Evolutionary conservation across 2,329 filamentous ascomycete genomes (phyloP), one percentile per base, ranked within the genome.

Genomic region (Clonostachys rosea): DNA sequence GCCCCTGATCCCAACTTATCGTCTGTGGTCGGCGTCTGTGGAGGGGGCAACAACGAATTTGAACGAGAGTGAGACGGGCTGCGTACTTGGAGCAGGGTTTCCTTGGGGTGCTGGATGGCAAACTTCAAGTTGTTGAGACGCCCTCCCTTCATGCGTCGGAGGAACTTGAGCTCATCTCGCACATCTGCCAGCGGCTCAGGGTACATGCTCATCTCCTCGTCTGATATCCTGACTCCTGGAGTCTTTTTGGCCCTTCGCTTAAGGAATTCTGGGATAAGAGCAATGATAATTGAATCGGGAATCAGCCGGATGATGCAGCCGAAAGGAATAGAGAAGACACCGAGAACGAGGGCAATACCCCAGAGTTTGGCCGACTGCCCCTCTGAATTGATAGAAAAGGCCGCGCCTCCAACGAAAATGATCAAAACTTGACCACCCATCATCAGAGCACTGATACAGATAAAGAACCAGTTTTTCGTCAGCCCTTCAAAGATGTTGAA

Each of bases 401-500:
- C 89, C 9, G 73, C 69, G 34, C 89, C 88, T 53, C 92, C 92
- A 44, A 96, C 81, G 59, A 89, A 94, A 58, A 96, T 80, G 62
- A 97, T 97, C 66, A 96, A 78, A 24, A 94, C 74, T 63, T 97
- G 92, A 18, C 89, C 90, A 53, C 83, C 91, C 55, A 92, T 83
- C 87, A 97, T 96, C 64, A 95, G 76, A 50, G 76, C 60, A 69
- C 91, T 91, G 66, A 97, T 96, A 37, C 70, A 79, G 36, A 95
- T 79, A 71, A 97, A 97, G 76, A 95, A 95, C 70, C 78, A 87
- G 65, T 97, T 97, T 62, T 81, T 81, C 24, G 78, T 78, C 49
- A 97, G 79, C 47, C 90, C 90, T 62, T 96, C 92, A 51, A 97
- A 92, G 52, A 97, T 91, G 68, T 97, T 97, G 76, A 96, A 91